Base-by-base conservation (phyloP, 805 yeast species). In the Metschnikowia vanudenii region DNA sequence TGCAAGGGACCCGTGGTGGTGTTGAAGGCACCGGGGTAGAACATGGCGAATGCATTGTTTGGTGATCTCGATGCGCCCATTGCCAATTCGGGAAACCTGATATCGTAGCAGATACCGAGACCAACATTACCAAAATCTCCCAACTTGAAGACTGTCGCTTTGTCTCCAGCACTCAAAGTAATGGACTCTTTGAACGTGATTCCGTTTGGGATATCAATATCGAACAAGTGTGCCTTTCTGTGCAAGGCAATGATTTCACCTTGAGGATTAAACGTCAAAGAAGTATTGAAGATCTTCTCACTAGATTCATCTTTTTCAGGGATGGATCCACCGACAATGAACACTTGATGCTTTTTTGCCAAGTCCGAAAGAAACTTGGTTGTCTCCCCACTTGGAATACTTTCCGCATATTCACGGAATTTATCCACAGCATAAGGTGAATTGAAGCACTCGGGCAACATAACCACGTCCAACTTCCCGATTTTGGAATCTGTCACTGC, bases 381-480 rank as follows among this genome's bases (percentile, higher is more conserved):
- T 4, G 82, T 75, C 49, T 81, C 83, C 5, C 96, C 96, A 1
- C 70, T 63, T 5, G 96, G 95, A 36, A 94, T 86, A n/a, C 65
- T 56, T 64, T 94, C 99, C 3, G 96, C 91, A 62, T 94, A 92
- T 49, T 88, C 82, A 5, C 86, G 80, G 67, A 94, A 94, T 51
- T 91, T 85, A 48, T 80, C 79, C 24, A 89, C 96, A 0, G 96
- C 81, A 62, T 94, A 94, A 2, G 98, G 98, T 1, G 97, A 88
- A 64, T 92, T 94, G 79, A 91, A 92, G 69, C 97, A 90, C 69
- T 94, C 98, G 8, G 99, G 99, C 28, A 94, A 71, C 53, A 94
- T 88, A 10, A 94, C 79, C 35, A 92, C 71, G 57, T 91, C 86
- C 35, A 84, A 50, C 43, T 58, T 60, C 2, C 70, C 72, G 31